Evolutionary conservation across 2,329 filamentous ascomycete species (phyloP), one percentile per base, ranked within the genome.

Genomic region (Aspergillus neotritici): DNA sequence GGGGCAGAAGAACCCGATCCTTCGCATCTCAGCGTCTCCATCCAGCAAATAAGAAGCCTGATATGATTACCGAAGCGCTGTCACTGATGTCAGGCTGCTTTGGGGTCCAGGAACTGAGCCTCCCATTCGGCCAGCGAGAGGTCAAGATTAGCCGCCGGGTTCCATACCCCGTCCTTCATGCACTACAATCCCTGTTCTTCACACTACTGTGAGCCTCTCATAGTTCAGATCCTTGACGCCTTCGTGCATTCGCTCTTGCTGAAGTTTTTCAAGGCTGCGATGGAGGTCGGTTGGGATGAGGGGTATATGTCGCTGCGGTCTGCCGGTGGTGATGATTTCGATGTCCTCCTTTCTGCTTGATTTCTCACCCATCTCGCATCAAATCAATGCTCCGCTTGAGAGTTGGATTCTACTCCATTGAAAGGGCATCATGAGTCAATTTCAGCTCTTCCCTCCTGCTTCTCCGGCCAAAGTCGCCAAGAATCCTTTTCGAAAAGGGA

Each of bases 401-500:
- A 25, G 9, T 25, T 25, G 21, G 21, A 9, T 25, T 25, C n/a
- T 9, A 8, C 5, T 25, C 21, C 21, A 9, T 25, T 25, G 21
- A 25, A 25, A 25, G 7, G 8, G 11, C 47, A 54, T 42, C 9
- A 66, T 64, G 56, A 63, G 51, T 42, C 63, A 67, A 43, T 70
- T 70, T 37, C 66, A 68, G 42, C 56, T 70, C 37, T 69, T 69
- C 34, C 67, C 67, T 13, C 51, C 63, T n/a, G 57, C 61, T 38
- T 57, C 64, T 9, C 53, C 48, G 46, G 48, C 35, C 56, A 58
- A 43, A 52, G 42, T 38, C 15, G 49, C 52, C 15, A 65, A 60
- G 42, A 65, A 68, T 38, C 61, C 64, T 1, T 66, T 66, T 46
- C 59, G 60, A 31, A 61, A 53, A 43, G 52, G 47, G 4, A 47